Evolutionary conservation across 1,284 basidiomycete genomes (phyloP), one percentile per base, ranked within the genome.

Genomic region (Pyrrhoderma noxium): DNA sequence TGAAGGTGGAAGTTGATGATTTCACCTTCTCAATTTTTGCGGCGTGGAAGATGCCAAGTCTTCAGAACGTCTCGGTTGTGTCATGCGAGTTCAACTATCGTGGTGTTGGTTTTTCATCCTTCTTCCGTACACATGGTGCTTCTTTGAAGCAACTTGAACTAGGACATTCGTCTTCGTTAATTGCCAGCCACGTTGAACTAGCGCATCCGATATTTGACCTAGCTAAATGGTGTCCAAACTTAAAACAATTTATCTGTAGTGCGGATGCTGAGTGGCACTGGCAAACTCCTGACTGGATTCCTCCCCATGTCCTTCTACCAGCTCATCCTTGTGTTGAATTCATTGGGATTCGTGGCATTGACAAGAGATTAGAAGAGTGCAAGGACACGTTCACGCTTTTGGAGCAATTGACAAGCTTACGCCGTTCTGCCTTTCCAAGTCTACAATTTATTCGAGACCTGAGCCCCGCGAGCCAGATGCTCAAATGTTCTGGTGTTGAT

Each of bases 261-360:
- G 83, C 83, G 2, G 81, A 85, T 54, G 82, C 83, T 2, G 82
- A 83, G 59, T 87, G 84, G 84, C 82, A 85, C 57, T 87, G 84
- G 85, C 74, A 78, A 58, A 73, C 71, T 48, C 85, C 85, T 0
- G 83, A 87, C 60, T 85, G 82, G 81, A 84, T 87, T 57, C 80
- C 83, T n/a, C 83, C 85, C 1, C 85, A 87, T 55, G 70, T 84
- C 27, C 68, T 87, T 5, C 70, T 87, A 23, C 80, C 82, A 11
- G 63, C 75, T 3, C 84, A 87, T 60, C 74, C 77, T 0, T 68
- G 66, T 9, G 63, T 87, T 13, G 67, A 79, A 61, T 71, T 86
- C 52, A 86, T 87, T 55, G 84, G 82, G 11, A 79, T 87, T 51
- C 72, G 82, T 23, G 83, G 82, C 58, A 77, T 87, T 60, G 79